Percentiles rank a stretch among this genome's conserved stretches.
phyloP scores from a whole-genome alignment of 495 filamentous ascomycete species.

The Hypoxylon intermedium region DNA sequence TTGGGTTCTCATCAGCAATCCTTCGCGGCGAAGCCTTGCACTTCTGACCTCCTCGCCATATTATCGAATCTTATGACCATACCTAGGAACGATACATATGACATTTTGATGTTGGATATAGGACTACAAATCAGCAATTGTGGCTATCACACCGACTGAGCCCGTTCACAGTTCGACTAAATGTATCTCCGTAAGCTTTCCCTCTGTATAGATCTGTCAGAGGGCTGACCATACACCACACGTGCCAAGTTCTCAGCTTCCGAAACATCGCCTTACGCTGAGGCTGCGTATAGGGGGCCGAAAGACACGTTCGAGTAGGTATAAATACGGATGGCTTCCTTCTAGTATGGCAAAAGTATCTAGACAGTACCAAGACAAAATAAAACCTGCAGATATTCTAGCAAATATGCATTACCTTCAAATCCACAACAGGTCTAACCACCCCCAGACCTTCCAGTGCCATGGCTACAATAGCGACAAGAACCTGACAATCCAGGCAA shows the following conservation, averaged over 20 bases:
- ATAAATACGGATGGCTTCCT: too few species aligned
- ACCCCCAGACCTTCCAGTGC: conserved; percentile 47
- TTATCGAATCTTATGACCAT: conserved; percentile 5
- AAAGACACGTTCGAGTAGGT: too few species aligned
- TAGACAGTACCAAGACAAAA: conserved; percentile 4
- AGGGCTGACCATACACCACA: too few species aligned
- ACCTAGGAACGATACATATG: conserved; percentile 1
- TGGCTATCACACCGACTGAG: too few species aligned
- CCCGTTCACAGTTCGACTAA: not conserved
- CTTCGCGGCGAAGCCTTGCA: conserved; percentile 25
- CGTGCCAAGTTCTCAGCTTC: too few species aligned
- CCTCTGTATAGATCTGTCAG: too few species aligned
- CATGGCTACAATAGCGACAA: conserved; percentile 47
- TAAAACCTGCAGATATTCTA: conserved; percentile 1
- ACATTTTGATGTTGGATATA: not conserved
- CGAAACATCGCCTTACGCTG: too few species aligned
- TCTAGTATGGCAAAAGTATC: not conserved
- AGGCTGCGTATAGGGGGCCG: too few species aligned
- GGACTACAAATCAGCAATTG: not conserved
- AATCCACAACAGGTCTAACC: conserved; percentile 47
- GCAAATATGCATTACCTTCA: conserved; percentile 40
- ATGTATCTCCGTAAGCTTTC: too few species aligned
- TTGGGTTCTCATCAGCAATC: conserved; percentile 11
- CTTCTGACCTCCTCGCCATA: conserved; percentile 13
- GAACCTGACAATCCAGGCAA: conserved; percentile 42